Evolutionary conservation across 768 basidiomycete genomes (phyloP), one percentile per base, ranked within the genome.

Genomic region (Lactarius evosmus): DNA sequence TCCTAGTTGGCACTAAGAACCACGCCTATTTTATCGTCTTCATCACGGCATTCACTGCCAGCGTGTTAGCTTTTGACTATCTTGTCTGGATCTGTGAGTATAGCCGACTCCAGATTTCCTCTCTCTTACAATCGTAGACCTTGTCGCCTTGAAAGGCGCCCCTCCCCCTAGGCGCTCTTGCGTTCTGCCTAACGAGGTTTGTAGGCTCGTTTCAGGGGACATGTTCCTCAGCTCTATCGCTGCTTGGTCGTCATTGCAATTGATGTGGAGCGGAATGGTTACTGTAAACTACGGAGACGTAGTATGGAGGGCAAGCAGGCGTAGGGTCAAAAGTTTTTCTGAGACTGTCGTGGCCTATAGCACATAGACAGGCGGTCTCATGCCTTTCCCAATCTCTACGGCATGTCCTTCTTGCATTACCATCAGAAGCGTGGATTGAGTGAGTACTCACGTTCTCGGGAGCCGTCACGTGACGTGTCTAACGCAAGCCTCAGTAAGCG

Each of bases 61-160:
- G 52, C 22, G 4, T 59, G 17, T 8, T 40, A 8, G 8, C 38
- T 1, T 64, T 64, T 17, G 34, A 59, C 29, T 60, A 64, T 34
- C 44, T 64, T 25, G 57, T 40, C 17, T 64, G 57, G 58, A 55
- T 11, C 14, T 27, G 63, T 64, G 25, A 60, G 63, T 25, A 25
- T 50, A 27, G 14, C 4, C n/a, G 11, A 33, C 40, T 1, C 22
- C 6, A 25, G 12, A 2, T 14, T 25, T 57, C 38, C 9, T 7
- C 11, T 17, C 34, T 7, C 46, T 50, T 32, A 33, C 12, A 34
- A 40, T 14, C 25, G 11, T 40, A 62, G 38, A 63, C 38, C 19
- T 50, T 22, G 7, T 36, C 9, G 1, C 2, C 17, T 19, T 29
- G 25, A 29, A 51, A 17, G 22, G 29, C 16, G 3, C 5, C 3